Evolutionary conservation across 139 green algal species (phyloP), one percentile per base, ranked within the genome.

Genomic region (Chlorella sp.): DNA sequence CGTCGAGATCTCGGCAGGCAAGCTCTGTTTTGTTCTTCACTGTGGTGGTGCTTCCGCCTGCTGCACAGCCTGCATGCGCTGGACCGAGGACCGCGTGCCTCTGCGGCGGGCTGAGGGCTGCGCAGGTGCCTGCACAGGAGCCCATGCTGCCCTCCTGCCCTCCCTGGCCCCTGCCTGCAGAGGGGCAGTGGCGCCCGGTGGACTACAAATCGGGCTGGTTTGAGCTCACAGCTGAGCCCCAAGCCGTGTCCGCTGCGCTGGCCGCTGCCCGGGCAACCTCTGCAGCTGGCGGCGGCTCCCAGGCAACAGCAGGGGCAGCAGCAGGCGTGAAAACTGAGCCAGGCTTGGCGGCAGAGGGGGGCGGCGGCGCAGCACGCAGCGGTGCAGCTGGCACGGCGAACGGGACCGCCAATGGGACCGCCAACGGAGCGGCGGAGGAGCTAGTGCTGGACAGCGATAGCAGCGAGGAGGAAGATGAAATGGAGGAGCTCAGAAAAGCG

Each of bases 181-280:
- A 86, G 69, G 82, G 82, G 26, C n/a, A 69, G 64, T 96, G 94
- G 93, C 89, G 93, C 47, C 86, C 88, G 3, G 83, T 78, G 4
- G 90, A 88, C 64, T 82, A 34, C 51, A 68, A 57, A 28, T 57
- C 51, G 1, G 64, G 41, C 1, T 90, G 78, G 78, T 21, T 41
- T 1, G 57, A 68, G 81, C 83, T 92, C 41, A 0, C 63, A 7
- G 41, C 83, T 25, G 81, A 89, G 63, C 75, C 72, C 13, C 70
- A 64, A 34, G 34, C 30, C 1, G 80, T 88, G 68, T 36, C 69
- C 3, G 70, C 56, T 34, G 36, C 1, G 12, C 76, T 82, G 76
- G 76, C 76, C 23, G 25, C 21, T 1, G n/a, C 28, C 9, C 18
- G 47, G 23, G n/a, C 34, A 34, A 7, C 39, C 32, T 32, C 21